Conservation (phyloP, 1,139 yeast genomes). For the Candida buenavistaensis region DNA sequence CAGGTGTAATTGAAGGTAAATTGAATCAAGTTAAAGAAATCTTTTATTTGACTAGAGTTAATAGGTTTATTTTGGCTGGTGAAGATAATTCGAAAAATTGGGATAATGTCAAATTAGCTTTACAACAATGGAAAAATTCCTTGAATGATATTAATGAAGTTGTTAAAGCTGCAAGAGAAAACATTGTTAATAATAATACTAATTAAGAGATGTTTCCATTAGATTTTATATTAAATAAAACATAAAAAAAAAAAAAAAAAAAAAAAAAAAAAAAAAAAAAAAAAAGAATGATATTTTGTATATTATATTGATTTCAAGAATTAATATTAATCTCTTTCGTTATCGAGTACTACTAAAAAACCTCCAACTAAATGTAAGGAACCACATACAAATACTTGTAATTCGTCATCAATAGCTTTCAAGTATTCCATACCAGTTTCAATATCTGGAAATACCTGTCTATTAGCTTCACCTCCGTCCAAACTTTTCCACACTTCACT, state of each 20-base stretch:
- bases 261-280: too few relatives aligned
- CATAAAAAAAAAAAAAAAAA: too few relatives aligned
- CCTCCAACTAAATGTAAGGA: constrained; percentile 96
- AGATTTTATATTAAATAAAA: not conserved
- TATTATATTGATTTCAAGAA: too few relatives aligned
- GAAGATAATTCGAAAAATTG: constrained; percentile 36
- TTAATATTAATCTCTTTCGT: constrained; percentile 28
- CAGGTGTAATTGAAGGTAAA: constrained; percentile 48
- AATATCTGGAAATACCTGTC: constrained; percentile 66
- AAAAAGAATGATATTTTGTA: too few relatives aligned
- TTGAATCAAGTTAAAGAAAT: constrained; percentile 46
- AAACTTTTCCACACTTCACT: constrained; percentile 67
- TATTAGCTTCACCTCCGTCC: constrained; percentile 32
- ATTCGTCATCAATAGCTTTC: constrained; percentile 33
- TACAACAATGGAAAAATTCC: constrained; percentile 41
- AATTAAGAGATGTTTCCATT: constrained; percentile 7
- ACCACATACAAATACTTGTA: constrained; percentile 90
- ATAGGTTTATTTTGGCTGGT: constrained; percentile 44
- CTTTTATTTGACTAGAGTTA: constrained; percentile 46
- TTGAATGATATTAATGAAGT: constrained; percentile 44
- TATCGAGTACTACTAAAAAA: constrained; percentile 76
- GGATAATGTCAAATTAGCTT: constrained; percentile 36
- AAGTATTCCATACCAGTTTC: constrained; percentile 68
- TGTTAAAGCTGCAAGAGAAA: constrained; percentile 47
- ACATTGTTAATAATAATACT: constrained; percentile 32